phyloP scores from a whole-genome alignment of 495 filamentous ascomycete species.

The Xylaria bambusicola region DNA sequence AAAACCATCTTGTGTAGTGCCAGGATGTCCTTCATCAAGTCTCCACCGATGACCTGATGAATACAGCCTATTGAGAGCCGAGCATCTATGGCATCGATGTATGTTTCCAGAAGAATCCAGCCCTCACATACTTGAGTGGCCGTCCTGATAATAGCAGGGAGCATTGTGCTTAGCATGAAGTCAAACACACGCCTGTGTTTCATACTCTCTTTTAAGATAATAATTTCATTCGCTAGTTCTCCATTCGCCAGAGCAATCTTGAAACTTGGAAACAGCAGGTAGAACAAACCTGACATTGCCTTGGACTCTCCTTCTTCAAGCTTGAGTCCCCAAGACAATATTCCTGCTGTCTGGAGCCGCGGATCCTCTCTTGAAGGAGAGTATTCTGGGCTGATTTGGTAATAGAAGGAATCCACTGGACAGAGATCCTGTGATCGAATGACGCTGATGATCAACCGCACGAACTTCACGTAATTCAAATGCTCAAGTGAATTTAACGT shows the following conservation, averaged over 20 bases:
- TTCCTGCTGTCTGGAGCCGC: constrained; percentile 48
- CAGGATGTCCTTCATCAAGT: constrained; percentile 27
- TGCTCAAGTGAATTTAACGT: constrained; percentile 34
- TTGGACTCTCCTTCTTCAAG: constrained; percentile 45
- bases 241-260: constrained; percentile 48
- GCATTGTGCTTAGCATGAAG: constrained; percentile 47
- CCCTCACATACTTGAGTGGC: constrained; percentile 21
- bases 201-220: constrained; percentile 46
- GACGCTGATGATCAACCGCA: constrained; percentile 44
- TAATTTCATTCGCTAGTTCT: constrained; percentile 38
- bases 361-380: constrained; percentile 52
- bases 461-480: constrained; percentile 44
- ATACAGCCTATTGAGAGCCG: constrained; percentile 27
- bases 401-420: constrained; percentile 48
- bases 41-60: constrained; percentile 28
- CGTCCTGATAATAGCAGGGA: constrained; percentile 43
- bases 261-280: constrained; percentile 53
- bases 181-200: constrained; percentile 37
- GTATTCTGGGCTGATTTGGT: constrained; percentile 48
- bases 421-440: constrained; percentile 52
- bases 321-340: constrained; percentile 51
- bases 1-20: constrained; percentile 25
- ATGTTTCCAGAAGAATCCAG: constrained; percentile 45
- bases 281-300: constrained; percentile 49
- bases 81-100: constrained; percentile 33